phyloP scores from a whole-genome alignment of 768 basidiomycete genomes.

The Amanita fuliginea region DNA sequence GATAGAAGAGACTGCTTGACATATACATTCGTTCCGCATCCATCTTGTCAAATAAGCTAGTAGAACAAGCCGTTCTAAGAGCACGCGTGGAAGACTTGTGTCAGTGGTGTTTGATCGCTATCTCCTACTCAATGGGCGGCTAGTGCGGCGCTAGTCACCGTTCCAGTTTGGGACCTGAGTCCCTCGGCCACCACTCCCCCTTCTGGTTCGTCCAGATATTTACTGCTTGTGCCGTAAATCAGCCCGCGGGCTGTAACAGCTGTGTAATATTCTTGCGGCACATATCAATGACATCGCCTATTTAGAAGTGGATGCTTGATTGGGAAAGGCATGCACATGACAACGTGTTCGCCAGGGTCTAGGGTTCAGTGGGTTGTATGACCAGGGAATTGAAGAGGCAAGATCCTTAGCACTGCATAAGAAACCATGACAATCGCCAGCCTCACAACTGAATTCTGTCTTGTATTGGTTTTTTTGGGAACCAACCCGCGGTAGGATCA shows the following conservation, averaged over 20 bases:
- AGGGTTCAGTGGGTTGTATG: neutral
- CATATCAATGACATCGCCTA: neutral
- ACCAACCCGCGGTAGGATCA: too few species aligned
- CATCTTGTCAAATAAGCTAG: conserved; percentile 5
- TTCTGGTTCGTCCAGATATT: neutral
- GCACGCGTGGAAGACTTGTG: conserved; percentile 1
- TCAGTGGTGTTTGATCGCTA: conserved; percentile 5
- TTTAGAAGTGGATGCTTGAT: neutral
- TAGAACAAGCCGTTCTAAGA: neutral
- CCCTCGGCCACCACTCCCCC: conserved; percentile 3
- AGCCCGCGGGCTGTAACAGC: neutral
- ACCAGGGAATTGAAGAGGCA: neutral
- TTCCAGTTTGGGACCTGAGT: neutral
- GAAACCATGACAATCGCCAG: neutral
- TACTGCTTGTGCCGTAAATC: neutral
- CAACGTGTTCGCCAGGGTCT: neutral
- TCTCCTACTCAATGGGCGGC: conserved; percentile 4
- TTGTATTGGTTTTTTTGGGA: too few species aligned
- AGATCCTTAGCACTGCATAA: neutral
- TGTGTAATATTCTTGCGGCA: neutral
- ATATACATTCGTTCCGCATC: neutral
- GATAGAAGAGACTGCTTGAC: conserved; percentile 46
- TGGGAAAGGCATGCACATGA: neutral
- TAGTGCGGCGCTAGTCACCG: conserved; percentile 8
- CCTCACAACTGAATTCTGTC: neutral